Evolutionary conservation across 179 eudicot genomes (phyloP), one percentile per base, ranked within the genome.

Genomic region (Gypsophila paniculata): DNA sequence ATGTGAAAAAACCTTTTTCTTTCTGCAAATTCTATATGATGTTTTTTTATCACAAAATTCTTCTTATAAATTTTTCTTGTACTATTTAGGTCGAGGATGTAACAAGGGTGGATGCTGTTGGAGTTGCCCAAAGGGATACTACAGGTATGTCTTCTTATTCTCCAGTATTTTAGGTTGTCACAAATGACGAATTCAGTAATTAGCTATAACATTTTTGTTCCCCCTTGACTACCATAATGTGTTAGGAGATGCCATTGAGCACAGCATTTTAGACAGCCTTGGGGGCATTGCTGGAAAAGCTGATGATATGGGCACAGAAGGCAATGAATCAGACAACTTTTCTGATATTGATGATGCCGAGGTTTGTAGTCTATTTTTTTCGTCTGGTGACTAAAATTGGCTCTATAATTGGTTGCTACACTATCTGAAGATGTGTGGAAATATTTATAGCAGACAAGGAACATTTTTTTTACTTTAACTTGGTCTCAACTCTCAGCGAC

Each of bases 311-410:
- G 72, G 71, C 49, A 38, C 73, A 51, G 78, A 78, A 62, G 54
- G 62, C 29, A 84, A 83, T 46, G 89, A 86, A 70, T 74, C 90
- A 57, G 96, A 80, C 42, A 86, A 63, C 71, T 77, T 88, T 72
- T 82, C 87, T 39, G 91, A 88, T 72, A 85, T 88, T 74, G 96
- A 90, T 84, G 96, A 88, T 67, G 76, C 61, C 61, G 96, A 90
- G 93, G 96, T 90, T 61, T 61, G 76, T 59, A 38, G 42, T 77
- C 18, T 12, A 32, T 68, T 39, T 65, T 44, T 65, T 42, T 36
- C 57, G 15, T 39, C 26, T 48, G 59, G 23, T 51, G 59, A 51
- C 23, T 29, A 32, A n/a, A 5, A 17, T 11, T 9, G 51, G 15
- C 46, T 44, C 3, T 13, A 54, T 63, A 32, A 34, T 21, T 29